phyloP scores from a whole-genome alignment of 805 yeast species.

The Ogataea philodendri region DNA sequence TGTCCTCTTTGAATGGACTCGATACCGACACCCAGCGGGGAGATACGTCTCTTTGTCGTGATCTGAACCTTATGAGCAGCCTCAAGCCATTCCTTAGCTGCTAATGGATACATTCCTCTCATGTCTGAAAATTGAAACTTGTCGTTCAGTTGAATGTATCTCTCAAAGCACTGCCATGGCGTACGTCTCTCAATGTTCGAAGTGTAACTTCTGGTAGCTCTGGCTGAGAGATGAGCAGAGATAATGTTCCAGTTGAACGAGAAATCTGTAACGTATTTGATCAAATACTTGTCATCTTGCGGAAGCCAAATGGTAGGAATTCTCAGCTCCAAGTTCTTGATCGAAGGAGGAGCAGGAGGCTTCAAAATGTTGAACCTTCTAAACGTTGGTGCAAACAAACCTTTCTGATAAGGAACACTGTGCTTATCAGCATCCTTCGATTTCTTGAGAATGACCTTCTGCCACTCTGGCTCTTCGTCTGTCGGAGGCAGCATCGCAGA shows the following conservation, averaged over 20 bases:
- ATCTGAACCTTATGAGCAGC: conserved; percentile 87
- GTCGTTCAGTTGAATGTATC: conserved; percentile 90
- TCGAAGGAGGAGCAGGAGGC: conserved; percentile 90
- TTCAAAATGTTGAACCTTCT: conserved; percentile 62
- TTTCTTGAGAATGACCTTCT: conserved; percentile 53
- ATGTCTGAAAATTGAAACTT: conserved; percentile 82
- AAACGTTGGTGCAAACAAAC: conserved; percentile 51
- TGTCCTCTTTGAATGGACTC: conserved; percentile 95
- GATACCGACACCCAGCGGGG: conserved; percentile 90
- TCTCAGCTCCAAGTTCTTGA: conserved; percentile 74
- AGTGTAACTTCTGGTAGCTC: conserved; percentile 65
- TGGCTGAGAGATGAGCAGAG: conserved; percentile 70
- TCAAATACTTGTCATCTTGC: conserved; percentile 79
- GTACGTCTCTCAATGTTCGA: conserved; percentile 94
- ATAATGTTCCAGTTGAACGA: conserved; percentile 93
- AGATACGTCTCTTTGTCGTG: conserved; percentile 80
- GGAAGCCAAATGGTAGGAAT: conserved; percentile 97
- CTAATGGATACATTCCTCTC: conserved; percentile 79
- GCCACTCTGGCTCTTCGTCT: conserved; percentile 62
- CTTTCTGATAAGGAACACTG: conserved; percentile 47
- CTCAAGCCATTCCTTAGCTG: conserved; percentile 89
- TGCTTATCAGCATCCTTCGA: conserved; percentile 39
- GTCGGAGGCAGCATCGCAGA: conserved; percentile 64
- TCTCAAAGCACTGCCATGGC: conserved; percentile 98
- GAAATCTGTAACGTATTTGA: conserved; percentile 79